These are phyloP conservation scores for Cercospora janseana DNA, from an alignment of 2,329 filamentous ascomycete genomes.

Conservation along the genomic window DNA sequence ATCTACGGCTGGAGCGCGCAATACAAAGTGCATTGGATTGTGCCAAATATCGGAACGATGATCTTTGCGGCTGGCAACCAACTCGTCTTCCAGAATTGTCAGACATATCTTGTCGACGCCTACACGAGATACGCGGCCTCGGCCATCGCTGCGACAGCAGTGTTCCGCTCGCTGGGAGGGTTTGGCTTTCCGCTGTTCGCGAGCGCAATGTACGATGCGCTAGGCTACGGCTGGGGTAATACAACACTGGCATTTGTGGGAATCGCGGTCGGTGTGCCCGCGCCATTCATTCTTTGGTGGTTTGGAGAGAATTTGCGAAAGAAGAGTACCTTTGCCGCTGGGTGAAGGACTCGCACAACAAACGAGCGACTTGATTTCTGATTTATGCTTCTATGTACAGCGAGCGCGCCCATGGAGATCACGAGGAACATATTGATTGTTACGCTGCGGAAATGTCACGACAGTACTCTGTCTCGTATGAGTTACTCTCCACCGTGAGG, in stretches of 20 bases:
- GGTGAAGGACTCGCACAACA: slow-evolving; percentile 20
- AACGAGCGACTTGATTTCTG: background rate
- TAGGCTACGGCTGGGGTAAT: slow-evolving; percentile 54
- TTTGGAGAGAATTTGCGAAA: slow-evolving; percentile 41
- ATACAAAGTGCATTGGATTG: slow-evolving; percentile 55
- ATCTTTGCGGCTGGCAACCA: slow-evolving; percentile 57
- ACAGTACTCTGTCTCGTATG: background rate
- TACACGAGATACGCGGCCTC: slow-evolving; percentile 50
- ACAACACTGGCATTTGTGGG: slow-evolving; percentile 57
- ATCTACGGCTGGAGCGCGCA: slow-evolving; percentile 61
- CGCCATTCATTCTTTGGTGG: slow-evolving; percentile 48
- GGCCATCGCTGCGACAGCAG: slow-evolving; percentile 55
- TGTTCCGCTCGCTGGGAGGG: slow-evolving; percentile 56
- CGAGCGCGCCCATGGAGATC: background rate
- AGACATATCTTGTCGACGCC: slow-evolving; percentile 62
- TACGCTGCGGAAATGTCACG: background rate
- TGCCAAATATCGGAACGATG: slow-evolving; percentile 59
- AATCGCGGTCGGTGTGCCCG: slow-evolving; percentile 52
- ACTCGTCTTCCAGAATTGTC: slow-evolving; percentile 57
- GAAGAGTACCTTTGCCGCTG: slow-evolving; percentile 39
- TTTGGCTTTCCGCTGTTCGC: slow-evolving; percentile 63
- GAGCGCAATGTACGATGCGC: slow-evolving; percentile 47
- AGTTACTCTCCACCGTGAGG: background rate
- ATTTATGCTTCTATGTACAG: background rate
- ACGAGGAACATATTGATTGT: background rate